Percentiles rank a stretch among this genome's conserved stretches.
Conservation (phyloP, 139 green algal species). For the Chlorella vulgaris region DNA sequence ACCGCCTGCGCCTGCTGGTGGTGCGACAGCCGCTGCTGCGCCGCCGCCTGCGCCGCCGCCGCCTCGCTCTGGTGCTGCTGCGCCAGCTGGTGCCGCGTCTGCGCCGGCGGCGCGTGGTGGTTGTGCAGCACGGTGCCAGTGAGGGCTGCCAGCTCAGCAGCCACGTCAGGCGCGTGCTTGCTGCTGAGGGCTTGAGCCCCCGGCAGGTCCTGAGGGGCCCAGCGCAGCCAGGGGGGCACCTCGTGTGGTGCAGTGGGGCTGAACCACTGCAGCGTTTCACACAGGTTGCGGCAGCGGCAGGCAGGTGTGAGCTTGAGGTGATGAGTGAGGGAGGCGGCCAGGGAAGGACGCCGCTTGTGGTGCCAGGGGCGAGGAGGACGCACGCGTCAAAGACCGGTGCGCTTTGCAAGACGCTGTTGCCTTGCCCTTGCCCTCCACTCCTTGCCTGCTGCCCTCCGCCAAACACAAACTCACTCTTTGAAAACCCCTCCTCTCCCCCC, state of each 20-base stretch:
- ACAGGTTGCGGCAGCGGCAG: neutral
- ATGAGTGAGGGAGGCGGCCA: too few relatives aligned
- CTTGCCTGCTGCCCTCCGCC: too few relatives aligned
- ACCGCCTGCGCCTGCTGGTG: neutral
- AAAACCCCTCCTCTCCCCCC: too few relatives aligned
- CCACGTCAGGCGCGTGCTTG: slow-evolving; percentile 7
- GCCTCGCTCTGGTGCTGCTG: slow-evolving; percentile 17
- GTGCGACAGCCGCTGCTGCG: too few relatives aligned
- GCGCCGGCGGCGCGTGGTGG: slow-evolving; percentile 19
- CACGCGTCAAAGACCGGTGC: too few relatives aligned
- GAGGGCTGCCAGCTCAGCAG: slow-evolving; percentile 24
- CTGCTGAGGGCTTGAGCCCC: slow-evolving; percentile 8
- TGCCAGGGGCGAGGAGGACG: too few relatives aligned
- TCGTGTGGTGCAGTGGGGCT: slow-evolving; percentile 16
- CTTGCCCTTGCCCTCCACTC: too few relatives aligned
- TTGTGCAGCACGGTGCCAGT: slow-evolving; percentile 42
- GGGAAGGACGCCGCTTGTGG: too few relatives aligned
- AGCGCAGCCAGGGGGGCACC: slow-evolving; percentile 23
- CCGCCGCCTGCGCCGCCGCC: neutral
- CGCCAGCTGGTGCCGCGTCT: slow-evolving; percentile 27
- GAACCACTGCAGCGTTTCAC: slow-evolving; percentile 19
- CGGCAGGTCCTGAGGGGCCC: slow-evolving; percentile 3
- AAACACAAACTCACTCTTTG: too few relatives aligned
- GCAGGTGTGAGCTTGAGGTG: neutral
- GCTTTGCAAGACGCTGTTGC: too few relatives aligned